A percentile compares a stretch with the other conserved stretches of the same genome.
Evolutionary conservation across 2,329 filamentous ascomycete species (phyloP).

Genomic region (Cadophora gregata): DNA sequence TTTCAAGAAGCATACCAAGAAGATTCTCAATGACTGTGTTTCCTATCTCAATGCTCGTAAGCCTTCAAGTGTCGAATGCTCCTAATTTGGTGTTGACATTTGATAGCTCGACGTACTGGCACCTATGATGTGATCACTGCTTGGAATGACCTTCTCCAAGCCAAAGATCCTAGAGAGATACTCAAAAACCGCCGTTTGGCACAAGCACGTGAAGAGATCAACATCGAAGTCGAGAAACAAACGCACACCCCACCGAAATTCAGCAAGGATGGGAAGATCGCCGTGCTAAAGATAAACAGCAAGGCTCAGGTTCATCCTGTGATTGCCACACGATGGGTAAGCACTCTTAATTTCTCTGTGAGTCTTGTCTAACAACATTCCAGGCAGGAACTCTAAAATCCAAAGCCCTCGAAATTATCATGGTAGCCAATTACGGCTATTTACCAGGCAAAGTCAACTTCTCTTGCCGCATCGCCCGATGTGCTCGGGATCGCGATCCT

Average conservation of each 20-base stretch:
- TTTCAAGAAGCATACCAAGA: conserved; percentile 67
- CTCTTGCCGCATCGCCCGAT: conserved; percentile 65
- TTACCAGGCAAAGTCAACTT: conserved; percentile 68
- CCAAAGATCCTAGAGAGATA: conserved; percentile 57
- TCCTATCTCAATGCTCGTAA: conserved; percentile 65
- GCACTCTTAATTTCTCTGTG: not conserved
- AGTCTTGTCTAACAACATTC: not conserved
- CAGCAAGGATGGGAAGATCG: conserved; percentile 65
- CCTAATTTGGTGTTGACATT: not conserved
- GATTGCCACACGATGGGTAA: conserved; percentile 67
- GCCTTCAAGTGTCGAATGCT: conserved; percentile 7
- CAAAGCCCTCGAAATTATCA: conserved; percentile 64
- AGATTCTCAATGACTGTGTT: conserved; percentile 66
- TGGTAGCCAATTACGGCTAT: conserved; percentile 72
- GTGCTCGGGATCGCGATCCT: conserved; percentile 57
- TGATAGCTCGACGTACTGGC: conserved; percentile 59
- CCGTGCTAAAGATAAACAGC: conserved; percentile 66
- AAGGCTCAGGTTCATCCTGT: conserved; percentile 69
- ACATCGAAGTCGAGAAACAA: conserved; percentile 64
- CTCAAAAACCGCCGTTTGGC: conserved; percentile 55
- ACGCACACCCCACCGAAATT: conserved; percentile 68
- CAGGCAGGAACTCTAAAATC: conserved; percentile 62
- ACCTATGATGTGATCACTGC: conserved; percentile 64
- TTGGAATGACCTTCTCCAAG: conserved; percentile 62
- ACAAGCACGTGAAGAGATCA: conserved; percentile 62